Evolutionary conservation across 2,329 filamentous ascomycete species (phyloP).

Genomic region (Sphaceloma murrayae): DNA sequence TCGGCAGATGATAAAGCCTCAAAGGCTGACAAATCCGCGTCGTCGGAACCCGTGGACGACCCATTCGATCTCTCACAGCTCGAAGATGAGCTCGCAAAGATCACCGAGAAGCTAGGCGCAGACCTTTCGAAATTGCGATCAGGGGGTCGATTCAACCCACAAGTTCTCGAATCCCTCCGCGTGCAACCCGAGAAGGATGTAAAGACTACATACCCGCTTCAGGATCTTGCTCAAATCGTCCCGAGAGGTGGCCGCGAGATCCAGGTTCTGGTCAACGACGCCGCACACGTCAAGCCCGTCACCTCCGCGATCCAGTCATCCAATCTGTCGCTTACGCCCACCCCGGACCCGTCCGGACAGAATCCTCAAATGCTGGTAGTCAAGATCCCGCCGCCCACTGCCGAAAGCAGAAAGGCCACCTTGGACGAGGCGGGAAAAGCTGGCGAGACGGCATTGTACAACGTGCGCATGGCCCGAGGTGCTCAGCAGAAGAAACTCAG

Average conservation of each 20-base stretch:
- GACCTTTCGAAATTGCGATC: conserved; percentile 53
- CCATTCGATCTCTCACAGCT: conserved; percentile 53
- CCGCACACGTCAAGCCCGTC: conserved; percentile 45
- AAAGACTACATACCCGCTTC: conserved; percentile 34
- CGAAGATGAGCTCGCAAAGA: conserved; percentile 46
- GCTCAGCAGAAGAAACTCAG: conserved; percentile 42
- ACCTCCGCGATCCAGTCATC: conserved; percentile 45
- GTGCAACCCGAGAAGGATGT: conserved; percentile 48
- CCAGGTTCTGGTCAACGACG: conserved; percentile 54
- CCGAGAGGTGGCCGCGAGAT: conserved; percentile 51
- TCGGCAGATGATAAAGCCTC: conserved; percentile 33
- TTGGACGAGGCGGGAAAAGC: conserved; percentile 34
- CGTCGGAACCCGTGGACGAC: conserved; percentile 39
- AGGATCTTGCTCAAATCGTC: conserved; percentile 58
- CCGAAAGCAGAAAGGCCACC: conserved; percentile 41
- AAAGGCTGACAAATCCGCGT: conserved; percentile 26
- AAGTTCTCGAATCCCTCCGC: conserved; percentile 50
- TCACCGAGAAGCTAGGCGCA: conserved; percentile 48
- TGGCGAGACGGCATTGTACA: conserved; percentile 34
- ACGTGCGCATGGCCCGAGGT: conserved; percentile 36
- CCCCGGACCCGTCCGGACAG: conserved; percentile 39
- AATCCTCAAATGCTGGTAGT: conserved; percentile 45
- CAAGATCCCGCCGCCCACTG: conserved; percentile 49
- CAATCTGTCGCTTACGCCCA: conserved; percentile 42
- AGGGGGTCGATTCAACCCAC: conserved; percentile 54